These are phyloP conservation scores for Malus asiatica DNA, from an alignment of 306 rosid species.

Conservation along the genomic window DNA sequence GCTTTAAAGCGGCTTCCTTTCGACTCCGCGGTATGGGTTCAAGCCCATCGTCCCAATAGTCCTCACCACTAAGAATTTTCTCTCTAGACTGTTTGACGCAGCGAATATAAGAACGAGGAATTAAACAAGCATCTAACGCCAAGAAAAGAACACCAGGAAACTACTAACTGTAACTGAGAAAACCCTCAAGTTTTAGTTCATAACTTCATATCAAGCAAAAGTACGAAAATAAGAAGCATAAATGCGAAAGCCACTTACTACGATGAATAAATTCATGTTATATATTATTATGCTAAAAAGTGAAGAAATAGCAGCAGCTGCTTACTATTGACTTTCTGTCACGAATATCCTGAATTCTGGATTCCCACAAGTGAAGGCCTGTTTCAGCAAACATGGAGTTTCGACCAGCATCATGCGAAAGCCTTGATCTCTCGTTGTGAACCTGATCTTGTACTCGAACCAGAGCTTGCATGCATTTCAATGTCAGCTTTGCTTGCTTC, in stretches of 20 bases:
- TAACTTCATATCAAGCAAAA: not conserved
- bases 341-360: constrained; percentile 13
- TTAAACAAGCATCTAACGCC: not conserved
- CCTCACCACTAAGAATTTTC: not conserved
- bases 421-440: constrained; percentile 25
- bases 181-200: not conserved
- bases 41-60: constrained; percentile 12
- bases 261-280: not conserved
- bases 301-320: not conserved
- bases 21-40: constrained; percentile 11
- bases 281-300: not conserved
- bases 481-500: constrained; percentile 23
- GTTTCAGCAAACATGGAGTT: constrained; percentile 22
- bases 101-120: not conserved
- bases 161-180: not conserved
- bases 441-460: constrained; percentile 28
- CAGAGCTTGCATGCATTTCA: constrained; percentile 30
- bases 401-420: constrained; percentile 22
- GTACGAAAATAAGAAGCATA: not conserved
- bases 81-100: constrained; percentile 16
- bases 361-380: constrained; percentile 9
- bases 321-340: constrained; percentile 19
- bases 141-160: not conserved
- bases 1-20: constrained; percentile 27
- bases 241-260: not conserved